Percentiles rank a stretch among this genome's conserved stretches.
Evolutionary conservation across 345 rosid species (phyloP).

Genomic region (Lagerstroemia speciosa): DNA sequence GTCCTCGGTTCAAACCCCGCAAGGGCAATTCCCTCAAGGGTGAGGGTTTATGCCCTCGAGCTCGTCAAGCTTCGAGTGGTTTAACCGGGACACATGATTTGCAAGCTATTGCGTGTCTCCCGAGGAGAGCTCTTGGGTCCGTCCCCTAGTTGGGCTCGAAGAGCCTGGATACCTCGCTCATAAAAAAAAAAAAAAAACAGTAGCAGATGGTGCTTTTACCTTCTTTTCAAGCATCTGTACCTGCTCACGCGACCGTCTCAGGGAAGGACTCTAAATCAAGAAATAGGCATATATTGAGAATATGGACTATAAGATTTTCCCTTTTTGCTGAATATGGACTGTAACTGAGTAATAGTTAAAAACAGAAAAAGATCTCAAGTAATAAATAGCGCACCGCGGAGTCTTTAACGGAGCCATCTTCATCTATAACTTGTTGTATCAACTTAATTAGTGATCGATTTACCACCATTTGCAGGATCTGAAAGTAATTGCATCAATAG

Average conservation of each 20-base stretch:
- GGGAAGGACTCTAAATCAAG: constrained; percentile 56
- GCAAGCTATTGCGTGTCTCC: no score
- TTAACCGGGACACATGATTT: no score
- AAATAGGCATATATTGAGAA: not conserved
- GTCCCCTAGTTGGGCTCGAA: no score
- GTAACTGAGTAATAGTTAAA: not conserved
- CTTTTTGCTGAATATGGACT: no score
- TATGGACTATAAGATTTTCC: no score
- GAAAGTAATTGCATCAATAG: constrained; percentile 14
- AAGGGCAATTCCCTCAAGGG: no score
- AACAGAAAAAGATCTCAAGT: not conserved
- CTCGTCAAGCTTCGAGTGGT: no score
- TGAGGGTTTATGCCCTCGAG: no score
- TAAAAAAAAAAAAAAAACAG: no score
- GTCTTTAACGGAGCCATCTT: constrained; percentile 74
- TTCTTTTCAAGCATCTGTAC: constrained; percentile 57
- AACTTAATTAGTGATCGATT: constrained; percentile 43
- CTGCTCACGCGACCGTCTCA: constrained; percentile 59
- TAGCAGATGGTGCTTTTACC: constrained; percentile 24
- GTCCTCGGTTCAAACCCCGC: no score
- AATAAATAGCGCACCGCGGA: constrained; percentile 58
- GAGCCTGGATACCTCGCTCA: no score
- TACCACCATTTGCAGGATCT: constrained; percentile 54
- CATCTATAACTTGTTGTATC: constrained; percentile 61
- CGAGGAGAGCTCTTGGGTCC: no score